A percentile compares a stretch with the other conserved stretches of the same genome.
These are phyloP conservation scores for Geotrichum bryndzae DNA, from an alignment of 1,139 yeast genomes.

Conservation along the genomic window DNA sequence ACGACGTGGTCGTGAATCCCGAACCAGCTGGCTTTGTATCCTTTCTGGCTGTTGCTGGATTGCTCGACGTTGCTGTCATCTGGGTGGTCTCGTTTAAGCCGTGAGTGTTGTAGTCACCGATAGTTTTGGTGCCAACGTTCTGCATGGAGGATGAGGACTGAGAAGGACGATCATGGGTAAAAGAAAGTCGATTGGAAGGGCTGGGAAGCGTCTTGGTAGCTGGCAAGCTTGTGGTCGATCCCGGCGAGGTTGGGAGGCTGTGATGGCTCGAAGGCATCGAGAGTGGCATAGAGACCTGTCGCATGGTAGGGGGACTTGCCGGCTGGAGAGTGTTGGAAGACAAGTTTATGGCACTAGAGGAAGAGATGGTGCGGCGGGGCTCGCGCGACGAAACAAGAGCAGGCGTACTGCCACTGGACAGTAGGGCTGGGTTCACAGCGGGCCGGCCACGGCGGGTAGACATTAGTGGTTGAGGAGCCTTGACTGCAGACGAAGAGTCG, in stretches of 20 bases:
- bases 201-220: neutral
- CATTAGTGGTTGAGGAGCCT: neutral
- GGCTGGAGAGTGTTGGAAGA: neutral
- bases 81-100: neutral
- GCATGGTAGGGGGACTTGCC: neutral
- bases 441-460: neutral
- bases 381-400: neutral
- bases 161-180: neutral
- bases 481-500: neutral
- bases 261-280: neutral
- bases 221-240: neutral
- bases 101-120: neutral
- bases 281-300: neutral
- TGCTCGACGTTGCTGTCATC: neutral
- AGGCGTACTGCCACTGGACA: neutral
- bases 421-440: neutral
- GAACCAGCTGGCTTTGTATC: neutral
- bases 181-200: neutral
- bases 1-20: neutral
- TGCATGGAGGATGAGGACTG: neutral
- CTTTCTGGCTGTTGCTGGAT: neutral
- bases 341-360: neutral
- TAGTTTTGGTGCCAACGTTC: neutral
- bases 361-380: neutral
- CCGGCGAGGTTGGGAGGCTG: neutral